Evolutionary conservation across 2,329 filamentous ascomycete species (phyloP), one percentile per base, ranked within the genome.

Genomic region (Epichloe glyceriae): DNA sequence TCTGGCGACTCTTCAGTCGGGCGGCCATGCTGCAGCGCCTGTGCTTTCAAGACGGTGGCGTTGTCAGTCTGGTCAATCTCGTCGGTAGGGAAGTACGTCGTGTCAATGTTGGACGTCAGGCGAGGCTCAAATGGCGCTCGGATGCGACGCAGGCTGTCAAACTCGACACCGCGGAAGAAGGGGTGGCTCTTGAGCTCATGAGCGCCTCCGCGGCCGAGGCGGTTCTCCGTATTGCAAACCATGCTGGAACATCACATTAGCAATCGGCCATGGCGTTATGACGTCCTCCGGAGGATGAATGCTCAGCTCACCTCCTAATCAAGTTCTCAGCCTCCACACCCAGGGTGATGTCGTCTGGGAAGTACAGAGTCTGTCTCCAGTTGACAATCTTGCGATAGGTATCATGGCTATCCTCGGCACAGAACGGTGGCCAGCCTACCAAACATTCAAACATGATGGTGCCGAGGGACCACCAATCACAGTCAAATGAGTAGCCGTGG

Each of bases 361-460:
- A 97, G 69, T 95, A 95, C 46, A 98, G 73, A 53, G 91, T 89
- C 63, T 95, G 85, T 51, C 88, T 83, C 93, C 93, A 98, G 72
- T 96, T 95, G 61, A 98, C 89, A 67, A 98, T 98, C 78, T 98
- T 98, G 58, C 91, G 85, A 71, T 98, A 98, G 1, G 93, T 97
- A 67, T 97, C 93, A 64, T 95, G 91, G 54, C 89, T 87, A 65
- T 97, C 91, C 67, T 98, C 93, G 19, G 93, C 91, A 67, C 93
- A 98, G 79, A 98, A 98, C 33, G 93, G 93, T 50, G 93, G 93
- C 93, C 93, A 98, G 61, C 93, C 93, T 54, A 98, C 89, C 58
- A 98, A 76, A 68, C 93, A 98, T 70, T 98, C 93, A 62, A 97
- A 98, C 93, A 98, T 97, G 71, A 98, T 98, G 43, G 93, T 96